phyloP scores from a whole-genome alignment of 371 early-diverging fungal genomes.

The Choanephora cucurbitarum region DNA sequence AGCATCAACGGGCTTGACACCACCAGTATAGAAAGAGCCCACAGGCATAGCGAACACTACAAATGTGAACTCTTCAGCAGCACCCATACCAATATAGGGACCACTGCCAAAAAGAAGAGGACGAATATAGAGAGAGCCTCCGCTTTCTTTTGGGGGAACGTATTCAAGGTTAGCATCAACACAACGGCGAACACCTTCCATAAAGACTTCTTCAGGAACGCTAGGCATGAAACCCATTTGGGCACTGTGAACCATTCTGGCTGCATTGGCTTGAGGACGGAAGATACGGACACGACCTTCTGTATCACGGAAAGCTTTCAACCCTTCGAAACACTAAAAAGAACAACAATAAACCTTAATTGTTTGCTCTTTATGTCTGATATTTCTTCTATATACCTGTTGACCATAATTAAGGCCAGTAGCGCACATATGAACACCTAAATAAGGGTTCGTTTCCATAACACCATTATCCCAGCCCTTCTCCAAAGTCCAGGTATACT shows the following conservation, averaged over 20 bases:
- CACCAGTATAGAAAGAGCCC: slow-evolving; percentile 68
- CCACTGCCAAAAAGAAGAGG: slow-evolving; percentile 78
- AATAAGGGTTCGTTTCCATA: slow-evolving; percentile 48
- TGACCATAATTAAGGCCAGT: slow-evolving; percentile 75
- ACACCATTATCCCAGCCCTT: slow-evolving; percentile 67
- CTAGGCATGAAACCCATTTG: slow-evolving; percentile 61
- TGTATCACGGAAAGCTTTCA: slow-evolving; percentile 79
- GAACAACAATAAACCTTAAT: not conserved
- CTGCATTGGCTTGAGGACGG: slow-evolving; percentile 73
- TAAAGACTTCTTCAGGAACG: slow-evolving; percentile 67
- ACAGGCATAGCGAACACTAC: slow-evolving; percentile 76
- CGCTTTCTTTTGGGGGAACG: slow-evolving; percentile 71
- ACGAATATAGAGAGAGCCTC: slow-evolving; percentile 68
- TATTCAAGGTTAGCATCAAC: slow-evolving; percentile 70
- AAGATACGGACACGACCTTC: slow-evolving; percentile 77
- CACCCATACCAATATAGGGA: slow-evolving; percentile 65
- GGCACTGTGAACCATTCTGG: slow-evolving; percentile 66
- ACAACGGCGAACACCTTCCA: slow-evolving; percentile 61
- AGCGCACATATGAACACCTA: slow-evolving; percentile 53
- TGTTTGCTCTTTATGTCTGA: not conserved
- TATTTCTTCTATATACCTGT: slow-evolving; percentile 39
- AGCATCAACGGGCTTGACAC: slow-evolving; percentile 72
- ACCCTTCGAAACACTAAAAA: slow-evolving; percentile 76
- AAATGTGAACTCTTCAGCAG: slow-evolving; percentile 73
- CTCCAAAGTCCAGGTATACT: slow-evolving; percentile 60